Conservation (phyloP, 306 rosid genomes). For the Vigna mungo region DNA sequence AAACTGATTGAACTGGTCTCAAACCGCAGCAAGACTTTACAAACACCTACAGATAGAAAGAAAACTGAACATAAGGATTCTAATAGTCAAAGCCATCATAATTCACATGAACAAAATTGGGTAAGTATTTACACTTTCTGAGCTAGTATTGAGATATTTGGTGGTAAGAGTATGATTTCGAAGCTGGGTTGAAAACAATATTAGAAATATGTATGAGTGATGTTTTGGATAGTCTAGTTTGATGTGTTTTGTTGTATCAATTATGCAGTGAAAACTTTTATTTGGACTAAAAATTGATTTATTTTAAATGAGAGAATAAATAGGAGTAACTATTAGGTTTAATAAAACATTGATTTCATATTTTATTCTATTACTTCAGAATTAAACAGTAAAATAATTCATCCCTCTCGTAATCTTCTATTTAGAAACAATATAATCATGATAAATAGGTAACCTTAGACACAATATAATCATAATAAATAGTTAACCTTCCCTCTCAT, state of each 20-base stretch:
- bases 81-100: slow-evolving; percentile 41
- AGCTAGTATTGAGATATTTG: slow-evolving; percentile 39
- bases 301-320: no score
- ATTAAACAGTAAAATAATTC: no score
- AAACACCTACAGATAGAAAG: slow-evolving; percentile 25
- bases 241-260: not conserved
- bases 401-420: no score
- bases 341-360: no score
- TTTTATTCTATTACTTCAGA: no score
- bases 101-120: slow-evolving; percentile 44
- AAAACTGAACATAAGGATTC: slow-evolving; percentile 46
- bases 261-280: no score
- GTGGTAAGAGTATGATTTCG: not conserved
- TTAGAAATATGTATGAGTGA: slow-evolving; percentile 11
- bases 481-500: no score
- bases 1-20: slow-evolving; percentile 80
- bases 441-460: no score
- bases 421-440: no score
- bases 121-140: slow-evolving; percentile 53
- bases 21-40: slow-evolving; percentile 48
- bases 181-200: slow-evolving; percentile 4
- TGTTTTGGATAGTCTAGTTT: slow-evolving; percentile 2
- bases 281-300: no score
- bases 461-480: no score
- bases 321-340: no score